Conservation (phyloP, 129 eudicot species). For the Heracleum sosnowskyi region DNA sequence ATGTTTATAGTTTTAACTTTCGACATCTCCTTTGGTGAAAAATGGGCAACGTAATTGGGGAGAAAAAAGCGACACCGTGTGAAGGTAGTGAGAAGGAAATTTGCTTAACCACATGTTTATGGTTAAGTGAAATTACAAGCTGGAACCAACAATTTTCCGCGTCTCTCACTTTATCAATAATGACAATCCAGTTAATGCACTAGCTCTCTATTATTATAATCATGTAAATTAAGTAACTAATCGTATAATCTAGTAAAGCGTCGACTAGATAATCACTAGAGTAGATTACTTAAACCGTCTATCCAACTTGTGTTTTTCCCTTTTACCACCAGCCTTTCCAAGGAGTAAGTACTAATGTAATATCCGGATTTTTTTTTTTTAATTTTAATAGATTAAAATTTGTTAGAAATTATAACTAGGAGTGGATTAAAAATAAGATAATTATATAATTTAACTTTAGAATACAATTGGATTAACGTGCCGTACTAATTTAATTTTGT, state of each 20-base stretch:
- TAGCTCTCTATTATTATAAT: background rate
- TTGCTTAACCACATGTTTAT: background rate
- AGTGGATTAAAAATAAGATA: no score
- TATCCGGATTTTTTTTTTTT: no score
- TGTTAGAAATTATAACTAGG: no score
- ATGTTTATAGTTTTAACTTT: background rate
- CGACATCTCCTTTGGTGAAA: background rate
- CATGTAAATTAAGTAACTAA: background rate
- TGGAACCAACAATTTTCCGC: constrained; percentile 3
- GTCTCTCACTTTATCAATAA: background rate
- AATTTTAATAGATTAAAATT: no score
- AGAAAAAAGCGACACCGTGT: background rate
- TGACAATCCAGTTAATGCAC: background rate
- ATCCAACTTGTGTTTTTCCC: background rate
- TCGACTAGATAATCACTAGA: background rate
- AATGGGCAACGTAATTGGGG: background rate
- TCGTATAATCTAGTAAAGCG: background rate
- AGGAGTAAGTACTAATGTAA: background rate
- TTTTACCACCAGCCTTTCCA: background rate
- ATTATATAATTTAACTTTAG: no score
- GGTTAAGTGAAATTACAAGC: background rate
- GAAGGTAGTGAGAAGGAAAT: background rate
- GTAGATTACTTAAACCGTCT: background rate
- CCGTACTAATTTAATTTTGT: no score
- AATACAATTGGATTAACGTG: no score